Evolutionary conservation across 2,329 filamentous ascomycete species (phyloP), one percentile per base, ranked within the genome.

Genomic region (Cercospora canescens): DNA sequence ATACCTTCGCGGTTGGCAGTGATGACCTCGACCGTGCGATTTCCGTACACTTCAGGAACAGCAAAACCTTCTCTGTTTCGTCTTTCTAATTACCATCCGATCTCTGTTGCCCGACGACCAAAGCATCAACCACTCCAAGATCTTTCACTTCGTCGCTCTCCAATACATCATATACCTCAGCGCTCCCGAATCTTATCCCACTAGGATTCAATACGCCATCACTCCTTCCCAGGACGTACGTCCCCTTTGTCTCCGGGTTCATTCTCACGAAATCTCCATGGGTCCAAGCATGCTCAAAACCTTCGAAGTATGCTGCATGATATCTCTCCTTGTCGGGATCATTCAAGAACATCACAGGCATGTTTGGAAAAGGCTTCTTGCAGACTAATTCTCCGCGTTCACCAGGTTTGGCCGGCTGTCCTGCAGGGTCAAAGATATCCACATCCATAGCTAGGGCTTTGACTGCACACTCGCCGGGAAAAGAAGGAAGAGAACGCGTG

Each of bases 311-410:
- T 0, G 80, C 78, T 26, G 76, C 76, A 14, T 76, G 77, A 56
- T 82, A 83, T 55, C 75, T 75, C 48, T 78, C 71, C 2, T 75
- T 76, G 0, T 70, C 65, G 68, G 12, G 74, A 56, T 81, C 78
- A 45, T 79, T 78, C 76, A 78, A 81, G 70, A 83, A 81, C 70
- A 76, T 78, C 0, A 81, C 75, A 0, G 91, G 91, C 67, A 92
- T 86, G 71, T 91, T 94, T 21, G 92, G 91, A 72, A 94, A 94
- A 0, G 90, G 82, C 0, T 80, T 80, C 0, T 87, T 87, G 3
- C 72, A 87, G 0, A 94, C 91, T 6, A 94, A 83, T 73, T 94
- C 92, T 1, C 92, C 92, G 0, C 91, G 84, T 1, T 85, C 86
- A 21, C 91, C 45, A 30, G 45, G 24, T 9, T 50, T 50, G 45